These are phyloP conservation scores for Pelargonium nanum DNA, from an alignment of 345 rosid species.

Conservation along the genomic window DNA sequence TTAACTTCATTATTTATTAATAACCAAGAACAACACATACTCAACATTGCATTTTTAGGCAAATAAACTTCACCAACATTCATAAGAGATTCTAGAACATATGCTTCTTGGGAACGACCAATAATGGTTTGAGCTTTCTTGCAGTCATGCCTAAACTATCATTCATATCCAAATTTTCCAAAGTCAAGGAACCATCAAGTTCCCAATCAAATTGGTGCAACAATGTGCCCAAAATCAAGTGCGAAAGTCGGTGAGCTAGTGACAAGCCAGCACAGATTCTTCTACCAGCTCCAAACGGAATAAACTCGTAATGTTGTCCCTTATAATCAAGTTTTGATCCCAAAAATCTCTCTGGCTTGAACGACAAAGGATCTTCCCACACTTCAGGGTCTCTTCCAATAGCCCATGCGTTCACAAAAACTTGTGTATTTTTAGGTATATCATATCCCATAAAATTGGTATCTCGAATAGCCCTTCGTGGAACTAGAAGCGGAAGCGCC, in stretches of 20 bases:
- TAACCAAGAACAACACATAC: too few species aligned
- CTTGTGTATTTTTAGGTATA: slow-evolving; percentile 42
- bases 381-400: slow-evolving; percentile 42
- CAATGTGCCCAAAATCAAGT: slow-evolving; percentile 24
- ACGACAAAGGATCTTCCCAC: slow-evolving; percentile 32
- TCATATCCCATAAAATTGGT: slow-evolving; percentile 39
- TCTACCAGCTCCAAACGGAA: slow-evolving; percentile 42
- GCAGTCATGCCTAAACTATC: slow-evolving; percentile 25
- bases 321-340: slow-evolving; percentile 24
- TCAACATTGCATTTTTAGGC: too few species aligned
- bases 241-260: slow-evolving; percentile 22
- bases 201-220: slow-evolving; percentile 39
- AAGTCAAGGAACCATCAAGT: slow-evolving; percentile 11
- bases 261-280: slow-evolving; percentile 38
- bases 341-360: slow-evolving; percentile 31
- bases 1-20: too few species aligned
- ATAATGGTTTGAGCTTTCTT: slow-evolving; percentile 25
- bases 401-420: slow-evolving; percentile 40
- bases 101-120: slow-evolving; percentile 23
- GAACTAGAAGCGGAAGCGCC: slow-evolving; percentile 45
- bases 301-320: slow-evolving; percentile 25
- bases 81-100: too few species aligned
- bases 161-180: slow-evolving; percentile 22
- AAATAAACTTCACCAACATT: too few species aligned
- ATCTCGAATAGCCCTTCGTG: slow-evolving; percentile 36